Evolutionary conservation across 768 basidiomycete species (phyloP).

Genomic region (Phanerodontia chrysosporium): DNA sequence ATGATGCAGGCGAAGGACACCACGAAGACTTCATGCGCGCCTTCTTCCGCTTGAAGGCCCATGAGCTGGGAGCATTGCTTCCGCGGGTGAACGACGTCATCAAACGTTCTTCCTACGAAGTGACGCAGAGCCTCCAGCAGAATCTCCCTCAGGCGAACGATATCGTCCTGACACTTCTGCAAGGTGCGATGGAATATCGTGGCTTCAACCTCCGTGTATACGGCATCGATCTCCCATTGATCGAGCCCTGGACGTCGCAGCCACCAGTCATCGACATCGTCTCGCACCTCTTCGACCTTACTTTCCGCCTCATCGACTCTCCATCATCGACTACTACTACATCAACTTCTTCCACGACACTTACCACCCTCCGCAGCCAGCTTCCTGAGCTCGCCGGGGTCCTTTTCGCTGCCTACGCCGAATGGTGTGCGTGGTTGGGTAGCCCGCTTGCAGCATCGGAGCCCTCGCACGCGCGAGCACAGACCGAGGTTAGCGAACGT

Average conservation of each 20-base stretch:
- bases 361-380: constrained; percentile 33
- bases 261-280: constrained; percentile 63
- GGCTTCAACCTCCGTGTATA: constrained; percentile 70
- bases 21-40: constrained; percentile 77
- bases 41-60: constrained; percentile 74
- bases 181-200: constrained; percentile 72
- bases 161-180: constrained; percentile 55
- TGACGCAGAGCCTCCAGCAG: constrained; percentile 38
- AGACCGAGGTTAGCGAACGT: constrained; percentile 54
- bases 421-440: constrained; percentile 64
- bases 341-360: constrained; percentile 10
- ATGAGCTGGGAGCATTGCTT: constrained; percentile 63
- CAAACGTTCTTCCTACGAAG: constrained; percentile 38
- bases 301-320: constrained; percentile 41
- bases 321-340: constrained; percentile 7
- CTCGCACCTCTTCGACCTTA: constrained; percentile 66
- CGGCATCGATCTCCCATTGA: constrained; percentile 66
- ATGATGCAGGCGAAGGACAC: constrained; percentile 45
- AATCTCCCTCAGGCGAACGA: constrained; percentile 65
- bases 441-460: constrained; percentile 46
- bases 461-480: constrained; percentile 49
- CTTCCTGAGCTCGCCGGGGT: constrained; percentile 61
- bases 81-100: constrained; percentile 54
- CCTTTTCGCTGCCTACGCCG: constrained; percentile 63
- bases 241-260: constrained; percentile 81